Evolutionary conservation across 1,284 basidiomycete species (phyloP), one percentile per base, ranked within the genome.

Genomic region (Meira nashicola): DNA sequence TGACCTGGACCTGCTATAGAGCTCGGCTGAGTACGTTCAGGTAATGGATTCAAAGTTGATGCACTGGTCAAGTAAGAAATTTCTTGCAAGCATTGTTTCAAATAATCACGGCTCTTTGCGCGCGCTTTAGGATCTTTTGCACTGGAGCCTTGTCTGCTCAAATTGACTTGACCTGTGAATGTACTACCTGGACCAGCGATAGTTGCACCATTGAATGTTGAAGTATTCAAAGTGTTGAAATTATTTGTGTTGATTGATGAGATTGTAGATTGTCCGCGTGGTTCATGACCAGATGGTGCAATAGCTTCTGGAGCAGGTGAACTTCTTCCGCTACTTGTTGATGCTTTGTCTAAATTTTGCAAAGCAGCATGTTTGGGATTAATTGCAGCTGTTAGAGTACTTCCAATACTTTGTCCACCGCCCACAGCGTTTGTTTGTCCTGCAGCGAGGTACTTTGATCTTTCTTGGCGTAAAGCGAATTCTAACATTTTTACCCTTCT

Each of bases 401-500:
- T 33, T 3, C n/a, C 46, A 5, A 17, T 23, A 25, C 21, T 19
- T 21, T n/a, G 21, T 14, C 7, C n/a, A 33, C 21, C 19, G 17
- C 14, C 28, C 6, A n/a, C 37, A 38, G 37, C 11, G 17, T 11
- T 15, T 23, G 43, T 44, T 17, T 25, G 17, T 17, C 43, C 23
- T 44, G 50, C 58, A 5, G 69, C 60, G 14, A 62, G 58, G 28
- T 69, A 64, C 21, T 67, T 66, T 25, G 64, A 64, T 37, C 64
- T 87, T 82, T 97, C 93, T 82, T 94, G 88, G 52, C 92, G 91
- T 25, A 80, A 57, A 1, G 80, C 80, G 53, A 76, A 96, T 80
- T 99, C 95, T 55, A 98, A 86, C 94, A 99, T 96, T 85, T 95
- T 96, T 72, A 97, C 95, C 58, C 94, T 86, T 58, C 93, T 85